Evolutionary conservation across 768 basidiomycete genomes (phyloP).

Genomic region (Kwoniella dendrophila): DNA sequence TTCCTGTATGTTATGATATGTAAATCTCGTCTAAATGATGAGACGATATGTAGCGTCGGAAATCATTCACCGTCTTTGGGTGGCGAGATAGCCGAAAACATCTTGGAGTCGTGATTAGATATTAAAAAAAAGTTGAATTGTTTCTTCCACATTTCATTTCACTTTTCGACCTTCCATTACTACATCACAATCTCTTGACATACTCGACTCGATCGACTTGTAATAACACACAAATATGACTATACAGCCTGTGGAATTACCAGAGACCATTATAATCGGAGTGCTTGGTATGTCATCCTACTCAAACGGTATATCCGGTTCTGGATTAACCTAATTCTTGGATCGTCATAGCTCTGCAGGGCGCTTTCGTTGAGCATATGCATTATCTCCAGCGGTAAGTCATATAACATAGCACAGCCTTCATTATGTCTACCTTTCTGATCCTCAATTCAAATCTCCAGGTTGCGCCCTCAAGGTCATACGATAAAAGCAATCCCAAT

Average conservation of each 20-base stretch:
- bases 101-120: background rate
- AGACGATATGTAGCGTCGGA: background rate
- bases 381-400: constrained; percentile 65
- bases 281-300: constrained; percentile 40
- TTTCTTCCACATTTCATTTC: background rate
- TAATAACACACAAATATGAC: constrained; percentile 14
- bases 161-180: background rate
- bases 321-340: background rate
- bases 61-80: background rate
- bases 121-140: constrained; percentile 6
- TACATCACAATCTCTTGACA: too few species aligned
- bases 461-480: constrained; percentile 32
- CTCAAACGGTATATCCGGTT: background rate
- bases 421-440: too few species aligned
- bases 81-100: constrained; percentile 2
- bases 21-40: background rate
- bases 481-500: constrained; percentile 61
- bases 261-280: constrained; percentile 37
- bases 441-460: too few species aligned
- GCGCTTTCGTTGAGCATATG: constrained; percentile 88
- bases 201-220: background rate
- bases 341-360: constrained; percentile 72
- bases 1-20: too few species aligned
- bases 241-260: constrained; percentile 21
- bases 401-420: too few species aligned